Evolutionary conservation across 2,329 filamentous ascomycete genomes (phyloP).

Genomic region (Colletotrichum spaethianum): DNA sequence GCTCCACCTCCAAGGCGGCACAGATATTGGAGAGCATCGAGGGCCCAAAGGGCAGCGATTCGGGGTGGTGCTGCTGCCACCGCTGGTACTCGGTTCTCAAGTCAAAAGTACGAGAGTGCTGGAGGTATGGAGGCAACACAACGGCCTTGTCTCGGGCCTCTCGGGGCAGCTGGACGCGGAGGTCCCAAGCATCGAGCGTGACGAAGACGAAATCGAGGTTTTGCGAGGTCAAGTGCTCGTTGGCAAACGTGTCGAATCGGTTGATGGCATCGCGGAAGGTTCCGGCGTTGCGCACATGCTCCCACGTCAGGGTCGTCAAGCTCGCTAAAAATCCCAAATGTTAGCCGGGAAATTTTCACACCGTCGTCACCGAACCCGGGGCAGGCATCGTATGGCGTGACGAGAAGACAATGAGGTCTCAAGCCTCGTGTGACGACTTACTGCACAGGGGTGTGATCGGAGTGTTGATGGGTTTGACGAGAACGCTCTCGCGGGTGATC

Average conservation of each 20-base stretch:
- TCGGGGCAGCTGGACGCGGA: slow-evolving; percentile 95
- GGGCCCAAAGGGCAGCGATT: slow-evolving; percentile 95
- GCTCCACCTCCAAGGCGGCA: slow-evolving; percentile 96
- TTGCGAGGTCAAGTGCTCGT: slow-evolving; percentile 90
- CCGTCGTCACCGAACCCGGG: slow-evolving; percentile 25
- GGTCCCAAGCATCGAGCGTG: slow-evolving; percentile 97
- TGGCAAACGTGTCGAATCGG: slow-evolving; percentile 93
- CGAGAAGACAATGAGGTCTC: slow-evolving; percentile 32
- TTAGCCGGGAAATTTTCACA: slow-evolving; percentile 47
- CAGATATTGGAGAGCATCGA: slow-evolving; percentile 98
- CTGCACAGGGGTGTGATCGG: slow-evolving; percentile 99
- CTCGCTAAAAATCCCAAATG: slow-evolving; percentile 74
- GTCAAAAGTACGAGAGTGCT: slow-evolving; percentile 98
- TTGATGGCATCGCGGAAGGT: slow-evolving; percentile 97
- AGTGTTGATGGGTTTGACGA: slow-evolving; percentile 98
- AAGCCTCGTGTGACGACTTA: slow-evolving; percentile 69
- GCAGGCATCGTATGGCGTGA: slow-evolving; percentile 32
- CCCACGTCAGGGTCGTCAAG: slow-evolving; percentile 97
- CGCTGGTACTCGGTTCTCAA: slow-evolving; percentile 97
- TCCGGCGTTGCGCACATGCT: slow-evolving; percentile 97
- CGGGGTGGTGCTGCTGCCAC: slow-evolving; percentile 98
- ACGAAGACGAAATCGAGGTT: slow-evolving; percentile 98
- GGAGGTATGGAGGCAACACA: slow-evolving; percentile 94
- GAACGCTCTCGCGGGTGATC: slow-evolving; percentile 94
- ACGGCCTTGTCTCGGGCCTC: slow-evolving; percentile 99